Evolutionary conservation across 805 yeast species (phyloP), one percentile per base, ranked within the genome.

Genomic region (Kregervanrija fluxuum): DNA sequence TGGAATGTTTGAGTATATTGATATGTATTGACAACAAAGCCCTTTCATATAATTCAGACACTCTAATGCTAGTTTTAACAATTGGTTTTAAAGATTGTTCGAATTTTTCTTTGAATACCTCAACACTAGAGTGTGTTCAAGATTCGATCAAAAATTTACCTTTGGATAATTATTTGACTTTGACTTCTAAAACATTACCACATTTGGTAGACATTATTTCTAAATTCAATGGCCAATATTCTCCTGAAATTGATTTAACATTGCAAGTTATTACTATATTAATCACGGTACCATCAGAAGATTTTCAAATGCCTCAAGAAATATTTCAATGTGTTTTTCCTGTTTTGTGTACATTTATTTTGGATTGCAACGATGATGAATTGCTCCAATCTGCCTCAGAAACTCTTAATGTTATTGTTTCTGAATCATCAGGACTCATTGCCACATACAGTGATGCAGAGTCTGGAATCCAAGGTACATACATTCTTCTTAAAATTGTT

Each of bases 341-440:
- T 0, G 54, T 60, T 2, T 50, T 78, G 52, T 61, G 66, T 42
- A 61, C 62, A 15, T 59, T 75, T 41, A 60, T 75, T 5, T 47
- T 71, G 33, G 46, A 45, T 2, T 72, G 88, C 0, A 66, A 61
- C n/a, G 96, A 89, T 59, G 86, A 85, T 53, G 88, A 83, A 55
- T 73, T 87, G 8, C 60, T 89, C 31, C 95, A 89, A 62, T 67
- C 79, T 10, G 82, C 89, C 2, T 84, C 91, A 0, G 91, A 85
- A 48, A 80, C 82, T 4, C 79, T 85, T 54, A 79, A 80, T 47
- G 76, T 74, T 30, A 61, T 89, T 35, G 64, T 88, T 17, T 65
- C 67, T 38, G 64, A 60, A 11, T 70, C 72, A 5, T 56, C 75
- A 2, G 43, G 49, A 9, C 52, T 55, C 33, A 65, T 75, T 41